Conservation (phyloP, 208 protist genomes). For the Porcisia deanei region DNA sequence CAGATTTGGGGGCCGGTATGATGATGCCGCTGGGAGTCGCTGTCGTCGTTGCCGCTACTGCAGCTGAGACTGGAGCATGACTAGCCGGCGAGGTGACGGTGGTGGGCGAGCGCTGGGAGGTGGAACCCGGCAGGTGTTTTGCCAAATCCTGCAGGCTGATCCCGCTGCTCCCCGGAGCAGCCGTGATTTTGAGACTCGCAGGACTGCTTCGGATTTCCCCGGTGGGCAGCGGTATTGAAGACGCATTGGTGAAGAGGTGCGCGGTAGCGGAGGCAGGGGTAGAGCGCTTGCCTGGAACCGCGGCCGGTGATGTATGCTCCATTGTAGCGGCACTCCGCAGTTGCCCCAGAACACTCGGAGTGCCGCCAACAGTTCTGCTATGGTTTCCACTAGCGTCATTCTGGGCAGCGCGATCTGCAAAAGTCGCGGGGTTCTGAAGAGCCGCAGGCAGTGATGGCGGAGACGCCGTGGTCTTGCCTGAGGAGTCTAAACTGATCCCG, state of each 20-base stretch:
- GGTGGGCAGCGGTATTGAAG: slow-evolving; percentile 1
- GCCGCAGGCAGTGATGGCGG: slow-evolving; percentile 12
- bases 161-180: slow-evolving; percentile 27
- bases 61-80: slow-evolving; percentile 7
- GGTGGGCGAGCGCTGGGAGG: slow-evolving; percentile 17
- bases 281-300: slow-evolving; percentile 7
- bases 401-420: neutral
- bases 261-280: slow-evolving; percentile 37
- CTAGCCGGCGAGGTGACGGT: neutral
- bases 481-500: slow-evolving; percentile 19
- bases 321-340: slow-evolving; percentile 43
- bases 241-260: slow-evolving; percentile 28
- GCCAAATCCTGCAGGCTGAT: slow-evolving; percentile 48
- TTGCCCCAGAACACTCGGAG: slow-evolving; percentile 38
- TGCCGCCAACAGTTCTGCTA: neutral
- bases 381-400: slow-evolving; percentile 8
- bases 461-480: neutral
- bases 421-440: neutral
- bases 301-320: slow-evolving; percentile 4
- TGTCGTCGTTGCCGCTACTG: slow-evolving; percentile 5
- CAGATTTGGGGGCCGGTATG: slow-evolving; percentile 38
- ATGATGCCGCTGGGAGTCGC: slow-evolving; percentile 20
- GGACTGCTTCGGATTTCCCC: neutral
- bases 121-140: slow-evolving; percentile 30
- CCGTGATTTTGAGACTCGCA: slow-evolving; percentile 35